These are phyloP conservation scores for Alternaria sp. DNA, from an alignment of 2,329 filamentous ascomycete species.

Conservation along the genomic window DNA sequence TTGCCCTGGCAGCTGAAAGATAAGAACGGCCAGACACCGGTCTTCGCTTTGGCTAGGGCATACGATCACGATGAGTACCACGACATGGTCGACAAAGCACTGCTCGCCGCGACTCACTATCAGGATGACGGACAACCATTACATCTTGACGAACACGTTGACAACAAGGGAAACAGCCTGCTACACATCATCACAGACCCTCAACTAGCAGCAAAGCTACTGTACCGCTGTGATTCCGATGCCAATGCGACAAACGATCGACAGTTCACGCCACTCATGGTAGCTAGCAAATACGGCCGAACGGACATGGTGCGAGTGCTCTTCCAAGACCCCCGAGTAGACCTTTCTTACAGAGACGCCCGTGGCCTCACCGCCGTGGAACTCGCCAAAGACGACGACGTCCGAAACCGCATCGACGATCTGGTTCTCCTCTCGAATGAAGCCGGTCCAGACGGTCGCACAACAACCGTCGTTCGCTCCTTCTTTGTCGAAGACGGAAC, in stretches of 20 bases:
- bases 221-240: conserved; percentile 89
- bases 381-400: conserved; percentile 96
- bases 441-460: conserved; percentile 76
- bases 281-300: conserved; percentile 96
- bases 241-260: conserved; percentile 96
- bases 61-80: conserved; percentile 92
- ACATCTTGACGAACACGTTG: conserved; percentile 91
- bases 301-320: conserved; percentile 90
- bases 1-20: conserved; percentile 91
- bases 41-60: conserved; percentile 89
- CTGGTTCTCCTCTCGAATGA: conserved; percentile 77
- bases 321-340: conserved; percentile 87
- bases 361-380: conserved; percentile 93
- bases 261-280: conserved; percentile 94
- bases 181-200: conserved; percentile 95
- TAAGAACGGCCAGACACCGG: conserved; percentile 95
- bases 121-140: conserved; percentile 83
- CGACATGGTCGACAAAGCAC: conserved; percentile 83
- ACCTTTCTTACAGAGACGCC: conserved; percentile 81
- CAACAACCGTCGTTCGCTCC: conserved; percentile 90
- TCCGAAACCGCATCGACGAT: conserved; percentile 95
- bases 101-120: conserved; percentile 74
- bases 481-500: conserved; percentile 98
- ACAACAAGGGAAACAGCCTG: conserved; percentile 90
- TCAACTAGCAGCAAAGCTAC: conserved; percentile 74